Evolutionary conservation across 2,329 filamentous ascomycete species (phyloP).

Genomic region (Fusarium cyanostomum): DNA sequence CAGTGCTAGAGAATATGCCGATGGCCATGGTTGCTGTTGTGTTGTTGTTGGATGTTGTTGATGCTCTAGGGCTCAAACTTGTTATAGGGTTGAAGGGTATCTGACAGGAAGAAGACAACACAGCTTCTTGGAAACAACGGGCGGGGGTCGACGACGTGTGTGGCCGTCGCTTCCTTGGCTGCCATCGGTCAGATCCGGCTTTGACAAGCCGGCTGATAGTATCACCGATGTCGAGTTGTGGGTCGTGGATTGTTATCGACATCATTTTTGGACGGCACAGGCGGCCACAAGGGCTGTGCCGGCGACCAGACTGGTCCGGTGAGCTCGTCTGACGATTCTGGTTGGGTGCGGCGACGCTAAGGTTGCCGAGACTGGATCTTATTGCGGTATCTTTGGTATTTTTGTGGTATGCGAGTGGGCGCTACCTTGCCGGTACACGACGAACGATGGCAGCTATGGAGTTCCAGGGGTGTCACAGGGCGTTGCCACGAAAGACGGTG

Average conservation of each 20-base stretch:
- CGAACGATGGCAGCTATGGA: not conserved
- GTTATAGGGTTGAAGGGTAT: slow-evolving; percentile 16
- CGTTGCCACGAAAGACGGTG: not conserved
- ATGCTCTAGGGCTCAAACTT: slow-evolving; percentile 14
- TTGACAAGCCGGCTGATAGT: slow-evolving; percentile 43
- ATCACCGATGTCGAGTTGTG: slow-evolving; percentile 43
- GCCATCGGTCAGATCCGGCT: slow-evolving; percentile 40
- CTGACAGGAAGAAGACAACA: slow-evolving; percentile 37
- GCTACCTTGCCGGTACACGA: slow-evolving; percentile 15
- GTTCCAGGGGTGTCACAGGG: not conserved
- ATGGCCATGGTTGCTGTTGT: slow-evolving; percentile 47
- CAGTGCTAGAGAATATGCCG: slow-evolving; percentile 44
- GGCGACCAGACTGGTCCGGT: slow-evolving; percentile 38
- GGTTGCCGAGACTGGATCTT: slow-evolving; percentile 18
- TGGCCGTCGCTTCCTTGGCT: slow-evolving; percentile 36
- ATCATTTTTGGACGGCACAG: slow-evolving; percentile 28
- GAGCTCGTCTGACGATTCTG: slow-evolving; percentile 38
- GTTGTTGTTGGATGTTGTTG: slow-evolving; percentile 20
- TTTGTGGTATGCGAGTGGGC: slow-evolving; percentile 14
- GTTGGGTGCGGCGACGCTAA: slow-evolving; percentile 44
- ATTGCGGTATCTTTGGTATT: slow-evolving; percentile 13
- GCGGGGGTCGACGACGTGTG: slow-evolving; percentile 41
- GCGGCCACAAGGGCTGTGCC: slow-evolving; percentile 29
- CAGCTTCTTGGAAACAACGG: slow-evolving; percentile 33
- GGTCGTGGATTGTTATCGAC: slow-evolving; percentile 35